These are phyloP conservation scores for Dacryopinax primogenitus DNA, from an alignment of 768 basidiomycete species.

Conservation along the genomic window DNA sequence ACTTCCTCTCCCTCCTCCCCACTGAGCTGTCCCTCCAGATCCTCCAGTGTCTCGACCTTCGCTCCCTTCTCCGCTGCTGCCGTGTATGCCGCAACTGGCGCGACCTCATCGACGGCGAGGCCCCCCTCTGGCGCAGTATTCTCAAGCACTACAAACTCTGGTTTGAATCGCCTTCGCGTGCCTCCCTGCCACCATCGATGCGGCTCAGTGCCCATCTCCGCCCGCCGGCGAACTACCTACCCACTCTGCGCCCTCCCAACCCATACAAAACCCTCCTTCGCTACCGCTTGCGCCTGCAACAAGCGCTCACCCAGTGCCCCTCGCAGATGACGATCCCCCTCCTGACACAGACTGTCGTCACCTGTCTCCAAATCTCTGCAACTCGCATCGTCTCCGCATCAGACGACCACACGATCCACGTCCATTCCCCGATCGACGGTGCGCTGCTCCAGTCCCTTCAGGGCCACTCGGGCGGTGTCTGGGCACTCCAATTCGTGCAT, in stretches of 20 bases:
- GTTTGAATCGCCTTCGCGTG: slow-evolving; percentile 69
- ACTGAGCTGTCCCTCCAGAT: slow-evolving; percentile 85
- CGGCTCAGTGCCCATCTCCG: slow-evolving; percentile 12
- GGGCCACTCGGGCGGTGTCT: slow-evolving; percentile 92
- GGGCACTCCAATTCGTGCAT: slow-evolving; percentile 48
- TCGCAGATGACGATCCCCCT: slow-evolving; percentile 75
- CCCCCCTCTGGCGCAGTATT: slow-evolving; percentile 78
- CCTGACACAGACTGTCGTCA: slow-evolving; percentile 82
- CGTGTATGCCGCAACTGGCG: slow-evolving; percentile 84
- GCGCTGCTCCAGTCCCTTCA: slow-evolving; percentile 57
- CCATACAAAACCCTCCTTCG: slow-evolving; percentile 91
- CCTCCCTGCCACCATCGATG: slow-evolving; percentile 21
- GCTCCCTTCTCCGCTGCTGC: slow-evolving; percentile 71
- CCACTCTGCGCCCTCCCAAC: slow-evolving; percentile 55
- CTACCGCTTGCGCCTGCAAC: slow-evolving; percentile 73
- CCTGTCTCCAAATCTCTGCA: slow-evolving; percentile 86
- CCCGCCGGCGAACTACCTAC: slow-evolving; percentile 2
- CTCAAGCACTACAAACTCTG: slow-evolving; percentile 73
- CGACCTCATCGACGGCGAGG: slow-evolving; percentile 81
- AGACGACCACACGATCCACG: slow-evolving; percentile 92
- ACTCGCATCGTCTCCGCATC: slow-evolving; percentile 94
- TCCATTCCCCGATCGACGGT: slow-evolving; percentile 81
- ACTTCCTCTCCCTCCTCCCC: slow-evolving; percentile 85
- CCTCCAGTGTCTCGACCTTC: slow-evolving; percentile 69
- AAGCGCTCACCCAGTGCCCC: slow-evolving; percentile 44